These are phyloP conservation scores for Trichoderma sp. DNA, from an alignment of 2,329 filamentous ascomycete genomes.

Conservation along the genomic window DNA sequence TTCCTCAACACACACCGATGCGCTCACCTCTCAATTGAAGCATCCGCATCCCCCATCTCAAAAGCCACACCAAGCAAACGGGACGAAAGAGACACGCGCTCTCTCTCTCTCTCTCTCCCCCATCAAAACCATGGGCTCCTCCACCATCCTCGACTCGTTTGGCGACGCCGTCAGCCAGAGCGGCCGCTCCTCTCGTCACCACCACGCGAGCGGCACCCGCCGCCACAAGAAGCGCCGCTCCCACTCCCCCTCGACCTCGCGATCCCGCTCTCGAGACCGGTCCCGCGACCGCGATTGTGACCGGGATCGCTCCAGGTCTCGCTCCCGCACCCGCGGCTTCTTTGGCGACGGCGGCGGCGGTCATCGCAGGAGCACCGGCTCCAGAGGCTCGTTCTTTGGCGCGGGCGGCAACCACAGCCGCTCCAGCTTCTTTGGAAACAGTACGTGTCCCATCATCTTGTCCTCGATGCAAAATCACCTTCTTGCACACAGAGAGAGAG, in stretches of 20 bases:
- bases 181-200: slow-evolving; percentile 35
- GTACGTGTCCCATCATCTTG: slow-evolving; percentile 36
- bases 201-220: slow-evolving; percentile 30
- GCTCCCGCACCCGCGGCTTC: slow-evolving; percentile 40
- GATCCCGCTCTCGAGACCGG: slow-evolving; percentile 44
- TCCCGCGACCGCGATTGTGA: slow-evolving; percentile 1
- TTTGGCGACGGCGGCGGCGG: slow-evolving; percentile 42
- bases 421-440: slow-evolving; percentile 51
- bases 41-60: neutral
- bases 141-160: slow-evolving; percentile 46
- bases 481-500: too few relatives aligned
- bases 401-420: slow-evolving; percentile 49
- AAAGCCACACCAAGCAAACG: neutral
- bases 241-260: slow-evolving; percentile 44
- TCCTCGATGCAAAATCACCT: too few relatives aligned
- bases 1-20: slow-evolving; percentile 1
- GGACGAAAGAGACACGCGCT: too few relatives aligned
- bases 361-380: slow-evolving; percentile 46
- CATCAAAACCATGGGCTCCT: slow-evolving; percentile 50
- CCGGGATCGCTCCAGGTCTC: slow-evolving; percentile 42
- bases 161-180: slow-evolving; percentile 40
- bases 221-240: slow-evolving; percentile 42
- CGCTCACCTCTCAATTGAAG: slow-evolving; percentile 1
- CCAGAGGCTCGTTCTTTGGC: slow-evolving; percentile 52
- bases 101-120: neutral